Base-by-base conservation (phyloP, 106 monocot species). In the Apostasia shenzhenica region DNA sequence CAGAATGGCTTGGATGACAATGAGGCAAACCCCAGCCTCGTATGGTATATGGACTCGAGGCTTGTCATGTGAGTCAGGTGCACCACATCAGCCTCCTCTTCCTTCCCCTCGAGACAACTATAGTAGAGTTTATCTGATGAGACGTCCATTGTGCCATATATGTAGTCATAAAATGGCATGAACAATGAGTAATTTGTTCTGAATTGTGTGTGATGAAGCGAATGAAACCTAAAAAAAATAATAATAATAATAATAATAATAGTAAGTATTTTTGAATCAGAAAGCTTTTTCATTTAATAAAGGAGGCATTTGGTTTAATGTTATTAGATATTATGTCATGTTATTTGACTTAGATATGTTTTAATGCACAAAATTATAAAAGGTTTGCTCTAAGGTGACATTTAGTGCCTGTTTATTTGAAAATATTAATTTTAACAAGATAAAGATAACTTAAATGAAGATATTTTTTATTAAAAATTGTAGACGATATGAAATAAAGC, bases 151-250 rank as follows among this genome's bases (percentile, higher is more conserved):
- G 88, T 93, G 3, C 83, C 81, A 57, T 93, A 93, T 1, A 93
- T 54, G 70, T 86, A 81, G 62, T 93, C 92, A 57, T 93, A 93
- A 41, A 93, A 64, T 5, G 92, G 92, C 92, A 93, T 93, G 83
- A 93, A 93, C 48, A 93, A 59, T 2, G 77, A 93, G 75, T 88
- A 93, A 50, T 93, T 93, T 14, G 92, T 86, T n/a, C 88, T 45
- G 66, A 88, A 93, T 51, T 86, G 77, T 6, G 92, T 93, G 70
- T 88, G 92, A 62, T 93, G 92, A 9, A 93, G 85, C 5, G 92
- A 88, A 68, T 93, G 88, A 51, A 93, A 92, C 64, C 87, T 92
- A 66, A 41, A 37, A 41, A 37, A 54, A n/a, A 41, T 55, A 5
- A 8, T 6, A 55, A 26, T 26, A 26, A 26, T 26, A 26, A 26